phyloP scores from a whole-genome alignment of 441 rosid genomes.

The Sinapis alba region DNA sequence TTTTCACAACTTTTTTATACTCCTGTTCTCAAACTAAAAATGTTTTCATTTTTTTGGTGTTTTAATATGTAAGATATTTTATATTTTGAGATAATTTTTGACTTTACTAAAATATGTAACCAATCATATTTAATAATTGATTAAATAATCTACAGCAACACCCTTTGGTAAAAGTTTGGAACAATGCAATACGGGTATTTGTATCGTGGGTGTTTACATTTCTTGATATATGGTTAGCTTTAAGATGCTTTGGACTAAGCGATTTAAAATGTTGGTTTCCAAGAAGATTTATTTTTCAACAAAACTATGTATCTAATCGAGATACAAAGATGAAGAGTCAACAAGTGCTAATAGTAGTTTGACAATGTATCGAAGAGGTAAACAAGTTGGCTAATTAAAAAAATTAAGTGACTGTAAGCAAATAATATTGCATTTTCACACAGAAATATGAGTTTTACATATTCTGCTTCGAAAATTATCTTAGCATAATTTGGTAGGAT shows the following conservation, averaged over 20 bases:
- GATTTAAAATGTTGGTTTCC: neutral
- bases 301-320: slow-evolving; percentile 12
- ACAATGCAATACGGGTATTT: neutral
- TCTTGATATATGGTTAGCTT: neutral
- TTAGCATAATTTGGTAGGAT: no score
- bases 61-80: no score
- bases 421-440: neutral
- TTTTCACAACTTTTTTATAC: neutral
- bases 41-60: no score
- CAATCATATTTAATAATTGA: no score
- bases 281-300: slow-evolving; percentile 4
- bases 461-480: neutral
- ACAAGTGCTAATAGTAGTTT: neutral
- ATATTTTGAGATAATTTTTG: no score
- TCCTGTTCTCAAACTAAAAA: no score
- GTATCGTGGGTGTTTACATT: neutral
- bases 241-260: slow-evolving; percentile 3
- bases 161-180: neutral
- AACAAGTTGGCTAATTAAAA: neutral
- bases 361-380: neutral
- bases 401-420: neutral
- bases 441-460: neutral
- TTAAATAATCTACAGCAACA: neutral
- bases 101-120: no score
- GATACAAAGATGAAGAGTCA: neutral